These are phyloP conservation scores for Aureobasidium leucospermi DNA, from an alignment of 2,329 filamentous ascomycete species.

Conservation along the genomic window DNA sequence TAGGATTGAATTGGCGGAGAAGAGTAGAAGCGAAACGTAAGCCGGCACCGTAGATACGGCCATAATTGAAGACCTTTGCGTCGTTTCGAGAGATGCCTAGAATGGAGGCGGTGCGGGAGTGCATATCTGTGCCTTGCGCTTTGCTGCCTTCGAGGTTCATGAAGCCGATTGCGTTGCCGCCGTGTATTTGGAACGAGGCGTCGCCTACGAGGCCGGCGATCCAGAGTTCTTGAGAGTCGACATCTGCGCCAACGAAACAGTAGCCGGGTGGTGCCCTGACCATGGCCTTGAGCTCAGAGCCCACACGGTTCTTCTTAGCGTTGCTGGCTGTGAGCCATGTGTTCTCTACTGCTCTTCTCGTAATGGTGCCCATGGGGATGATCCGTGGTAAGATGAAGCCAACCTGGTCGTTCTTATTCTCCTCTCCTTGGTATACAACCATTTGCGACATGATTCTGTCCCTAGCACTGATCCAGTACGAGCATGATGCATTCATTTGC, in stretches of 20 bases:
- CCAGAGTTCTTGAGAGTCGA: conserved; percentile 96
- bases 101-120: conserved; percentile 87
- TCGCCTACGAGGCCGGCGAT: conserved; percentile 94
- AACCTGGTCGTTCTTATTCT: conserved; percentile 27
- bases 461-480: conserved; percentile 96
- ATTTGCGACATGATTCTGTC: conserved; percentile 93
- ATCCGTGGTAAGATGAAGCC: conserved; percentile 92
- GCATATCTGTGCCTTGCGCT: conserved; percentile 83
- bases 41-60: conserved; percentile 96
- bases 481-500: conserved; percentile 98
- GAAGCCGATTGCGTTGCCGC: conserved; percentile 94
- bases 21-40: conserved; percentile 87
- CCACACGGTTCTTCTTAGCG: conserved; percentile 90
- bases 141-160: conserved; percentile 98
- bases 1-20: conserved; percentile 87
- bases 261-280: conserved; percentile 85
- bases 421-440: conserved; percentile 75
- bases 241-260: conserved; percentile 90
- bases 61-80: conserved; percentile 98
- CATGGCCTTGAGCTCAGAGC: conserved; percentile 96
- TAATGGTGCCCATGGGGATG: conserved; percentile 98
- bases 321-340: conserved; percentile 98
- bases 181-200: conserved; percentile 88
- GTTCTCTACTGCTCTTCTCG: conserved; percentile 87
- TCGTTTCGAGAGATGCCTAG: conserved; percentile 90